A percentile compares a stretch with the other conserved stretches of the same genome.
These are phyloP conservation scores for Carex cristatella DNA, from an alignment of 176 grass and related monocot genomes.

Conservation along the genomic window DNA sequence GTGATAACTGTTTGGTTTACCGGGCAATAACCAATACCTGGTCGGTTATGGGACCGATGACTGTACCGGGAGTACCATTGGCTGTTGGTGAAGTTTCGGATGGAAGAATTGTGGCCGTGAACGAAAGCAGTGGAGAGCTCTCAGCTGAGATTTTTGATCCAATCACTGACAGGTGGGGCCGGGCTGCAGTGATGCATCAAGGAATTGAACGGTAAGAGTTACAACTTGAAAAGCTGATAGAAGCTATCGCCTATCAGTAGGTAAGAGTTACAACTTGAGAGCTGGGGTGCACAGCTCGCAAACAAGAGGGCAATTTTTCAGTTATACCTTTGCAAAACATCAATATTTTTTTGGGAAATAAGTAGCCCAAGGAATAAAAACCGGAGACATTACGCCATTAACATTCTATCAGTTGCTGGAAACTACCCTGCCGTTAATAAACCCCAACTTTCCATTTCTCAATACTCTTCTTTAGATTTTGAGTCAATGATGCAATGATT, in stretches of 20 bases:
- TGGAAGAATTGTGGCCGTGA: constrained; percentile 21
- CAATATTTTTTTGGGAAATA: neutral
- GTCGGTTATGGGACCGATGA: constrained; percentile 31
- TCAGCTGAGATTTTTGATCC: constrained; percentile 17
- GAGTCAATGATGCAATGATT: constrained; percentile 22
- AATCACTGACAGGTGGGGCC: constrained; percentile 17
- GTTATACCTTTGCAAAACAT: neutral
- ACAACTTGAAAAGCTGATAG: too few species aligned
- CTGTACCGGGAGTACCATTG: constrained; percentile 43
- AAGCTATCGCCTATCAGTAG: too few species aligned
- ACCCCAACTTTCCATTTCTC: neutral
- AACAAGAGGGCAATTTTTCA: neutral
- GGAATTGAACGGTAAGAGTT: constrained; percentile 17
- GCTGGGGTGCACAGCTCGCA: neutral
- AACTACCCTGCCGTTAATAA: too few species aligned
- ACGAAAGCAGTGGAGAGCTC: constrained; percentile 16
- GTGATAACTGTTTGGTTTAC: constrained; percentile 57
- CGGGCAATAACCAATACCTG: constrained; percentile 66
- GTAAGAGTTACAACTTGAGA: too few species aligned
- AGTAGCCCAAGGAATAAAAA: neutral
- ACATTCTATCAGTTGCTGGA: too few species aligned
- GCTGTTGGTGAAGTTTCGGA: constrained; percentile 40
- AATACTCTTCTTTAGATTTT: neutral
- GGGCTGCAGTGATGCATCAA: constrained; percentile 14
- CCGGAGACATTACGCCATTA: too few species aligned